Conservation (phyloP, 2,329 filamentous ascomycete genomes). For the Helminthosporium solani region DNA sequence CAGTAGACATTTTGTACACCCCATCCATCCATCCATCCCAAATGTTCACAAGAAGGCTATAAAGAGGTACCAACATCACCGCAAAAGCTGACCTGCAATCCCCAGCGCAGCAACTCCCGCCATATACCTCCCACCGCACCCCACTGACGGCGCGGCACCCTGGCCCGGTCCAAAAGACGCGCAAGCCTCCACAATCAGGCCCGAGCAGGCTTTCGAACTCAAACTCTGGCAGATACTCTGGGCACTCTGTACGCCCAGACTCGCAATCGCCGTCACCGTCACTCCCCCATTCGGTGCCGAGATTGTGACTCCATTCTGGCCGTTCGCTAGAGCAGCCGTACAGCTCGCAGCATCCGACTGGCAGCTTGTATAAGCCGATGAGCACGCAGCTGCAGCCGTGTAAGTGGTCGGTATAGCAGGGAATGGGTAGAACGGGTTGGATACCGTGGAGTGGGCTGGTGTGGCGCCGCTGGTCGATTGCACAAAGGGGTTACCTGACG, state of each 20-base stretch:
- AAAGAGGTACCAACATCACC: slow-evolving; percentile 6
- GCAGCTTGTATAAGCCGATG: slow-evolving; percentile 56
- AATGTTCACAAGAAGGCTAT: background rate
- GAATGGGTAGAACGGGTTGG: slow-evolving; percentile 55
- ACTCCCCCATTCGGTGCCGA: slow-evolving; percentile 51
- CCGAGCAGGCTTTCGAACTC: slow-evolving; percentile 51
- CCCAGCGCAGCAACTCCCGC: slow-evolving; percentile 41
- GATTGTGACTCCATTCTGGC: slow-evolving; percentile 54
- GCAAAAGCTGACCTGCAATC: slow-evolving; percentile 43
- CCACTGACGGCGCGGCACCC: slow-evolving; percentile 30
- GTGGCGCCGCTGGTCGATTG: slow-evolving; percentile 19
- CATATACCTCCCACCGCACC: slow-evolving; percentile 19
- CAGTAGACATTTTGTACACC: background rate
- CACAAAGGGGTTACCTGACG: slow-evolving; percentile 24
- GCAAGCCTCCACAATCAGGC: slow-evolving; percentile 51
- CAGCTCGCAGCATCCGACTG: slow-evolving; percentile 48
- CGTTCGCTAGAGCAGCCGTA: slow-evolving; percentile 48
- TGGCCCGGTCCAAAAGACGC: slow-evolving; percentile 40
- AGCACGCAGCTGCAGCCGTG: slow-evolving; percentile 52
- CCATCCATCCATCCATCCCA: background rate
- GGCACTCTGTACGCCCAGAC: slow-evolving; percentile 30
- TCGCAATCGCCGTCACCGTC: slow-evolving; percentile 49
- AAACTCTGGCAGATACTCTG: slow-evolving; percentile 36
- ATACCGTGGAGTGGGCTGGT: slow-evolving; percentile 42
- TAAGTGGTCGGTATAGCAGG: slow-evolving; percentile 56